These are phyloP conservation scores for Cicer cuneatum DNA, from an alignment of 306 rosid genomes.

Conservation along the genomic window DNA sequence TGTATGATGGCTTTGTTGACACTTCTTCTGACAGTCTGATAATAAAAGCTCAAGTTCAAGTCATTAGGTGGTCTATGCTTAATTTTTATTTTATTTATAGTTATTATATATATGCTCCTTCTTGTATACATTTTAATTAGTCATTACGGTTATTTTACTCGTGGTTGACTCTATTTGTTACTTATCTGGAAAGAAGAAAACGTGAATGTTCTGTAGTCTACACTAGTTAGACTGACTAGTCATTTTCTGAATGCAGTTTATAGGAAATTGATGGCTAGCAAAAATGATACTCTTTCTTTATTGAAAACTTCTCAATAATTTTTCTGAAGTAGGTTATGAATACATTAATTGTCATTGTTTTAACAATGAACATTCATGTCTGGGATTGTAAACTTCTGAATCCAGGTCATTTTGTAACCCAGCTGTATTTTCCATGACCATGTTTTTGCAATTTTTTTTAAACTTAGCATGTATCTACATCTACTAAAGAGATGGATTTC, in stretches of 20 bases:
- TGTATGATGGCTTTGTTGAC: slow-evolving; percentile 94
- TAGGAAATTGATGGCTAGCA: slow-evolving; percentile 23
- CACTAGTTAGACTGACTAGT: slow-evolving; percentile 25
- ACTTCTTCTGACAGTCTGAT: slow-evolving; percentile 86
- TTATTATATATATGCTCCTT: background rate
- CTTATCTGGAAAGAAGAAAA: slow-evolving; percentile 21
- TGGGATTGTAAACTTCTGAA: slow-evolving; percentile 23
- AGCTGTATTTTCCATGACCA: slow-evolving; percentile 30
- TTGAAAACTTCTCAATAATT: background rate
- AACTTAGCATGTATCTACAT: background rate
- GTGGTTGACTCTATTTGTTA: slow-evolving; percentile 9
- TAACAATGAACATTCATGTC: background rate
- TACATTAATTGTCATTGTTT: background rate
- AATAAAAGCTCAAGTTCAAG: slow-evolving; percentile 99
- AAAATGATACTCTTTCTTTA: background rate
- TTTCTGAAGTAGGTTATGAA: background rate
- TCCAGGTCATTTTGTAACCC: slow-evolving; percentile 7
- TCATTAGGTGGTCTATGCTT: slow-evolving; percentile 74
- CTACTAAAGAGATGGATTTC: slow-evolving; percentile 4
- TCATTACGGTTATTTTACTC: background rate
- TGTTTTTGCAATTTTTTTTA: background rate
- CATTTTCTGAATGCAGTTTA: background rate
- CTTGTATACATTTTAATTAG: background rate
- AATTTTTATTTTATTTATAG: slow-evolving; percentile 14
- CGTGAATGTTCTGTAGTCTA: slow-evolving; percentile 35